Evolutionary conservation across 169 alveolate species (phyloP), one percentile per base, ranked within the genome.

Genomic region (Babesia divergens): DNA sequence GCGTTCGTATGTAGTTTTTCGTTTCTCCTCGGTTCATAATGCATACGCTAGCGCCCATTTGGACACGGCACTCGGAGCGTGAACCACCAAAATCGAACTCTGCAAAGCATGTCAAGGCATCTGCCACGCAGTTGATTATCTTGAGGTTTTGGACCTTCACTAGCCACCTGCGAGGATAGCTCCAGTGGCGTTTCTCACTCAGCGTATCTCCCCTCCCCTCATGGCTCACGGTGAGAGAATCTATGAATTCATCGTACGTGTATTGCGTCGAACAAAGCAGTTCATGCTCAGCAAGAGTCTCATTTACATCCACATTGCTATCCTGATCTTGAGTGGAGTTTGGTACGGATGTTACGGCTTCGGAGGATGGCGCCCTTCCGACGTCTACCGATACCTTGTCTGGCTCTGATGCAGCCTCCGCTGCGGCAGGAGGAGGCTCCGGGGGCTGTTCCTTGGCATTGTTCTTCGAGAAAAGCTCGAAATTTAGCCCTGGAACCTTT

Each of bases 71-170:
- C 53, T 86, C 92, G 47, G 83, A 74, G 6, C 92, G 62, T 32
- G 84, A 65, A 1, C 92, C 92, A 6, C 92, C 92, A 60, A 86
- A 82, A 42, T 86, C 90, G 46, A 86, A 86, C 52, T 86, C 92
- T 28, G 84, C 89, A 47, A 86, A 86, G 26, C 90, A 85, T 26
- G 84, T 86, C 32, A 86, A 65, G 29, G 85, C 67, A 20, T 80
- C 89, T 50, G 60, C 47, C 65, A 75, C 62, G 64, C 75, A 70
- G 80, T 86, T 86, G 51, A 66, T 84, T 1, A 86, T 74, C 29
- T 82, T 85, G 18, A 86, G 55, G 60, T 83, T 84, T 84, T 77
- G 75, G 42, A 86, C 58, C 67, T 72, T 76, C 37, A 86, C 90
- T 22, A 67, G 50, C 92, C 92, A 86, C 14, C 92, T 54, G 14